Base-by-base conservation (phyloP, 495 filamentous ascomycete species). In the Astrothelium subdiscretum region DNA sequence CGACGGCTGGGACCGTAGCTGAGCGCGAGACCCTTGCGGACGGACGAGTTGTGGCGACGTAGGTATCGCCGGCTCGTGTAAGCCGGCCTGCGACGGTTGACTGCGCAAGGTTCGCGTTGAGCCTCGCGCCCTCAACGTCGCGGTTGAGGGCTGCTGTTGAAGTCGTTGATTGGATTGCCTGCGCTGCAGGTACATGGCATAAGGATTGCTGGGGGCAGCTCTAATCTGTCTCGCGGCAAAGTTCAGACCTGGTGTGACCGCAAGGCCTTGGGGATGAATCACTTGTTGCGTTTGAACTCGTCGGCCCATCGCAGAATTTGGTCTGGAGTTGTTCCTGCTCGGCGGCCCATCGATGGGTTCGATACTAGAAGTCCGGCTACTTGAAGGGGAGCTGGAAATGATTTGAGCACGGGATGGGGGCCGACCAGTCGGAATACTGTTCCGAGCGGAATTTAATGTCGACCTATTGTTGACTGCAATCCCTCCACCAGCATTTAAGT, bases 111-210 rank as follows among this genome's bases (percentile, higher is more conserved):
- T 42, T 26, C 58, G 15, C 15, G 61, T 63, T 11, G 70, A 72
- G 31, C 31, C 63, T 3, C 64, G 59, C 29, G 70, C 60, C 22
- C 70, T 62, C 15, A 72, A 52, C 6, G 70, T 72, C 11, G 68
- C 70, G 0, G 64, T 68, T 18, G 70, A 72, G 8, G 70, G 62
- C 63, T 72, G 70, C n/a, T 72, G 68, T 31, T 68, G 61, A 1
- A 72, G 60, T 13, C 57, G 62, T 4, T 62, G 62, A 20, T 63
- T 69, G 2, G 70, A 70, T 27, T 44, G 68, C n/a, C 70, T 66
- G 11, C 22, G 64, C 22, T 64, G 63, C 15, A 66, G 52, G 60
- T 63, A 69, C 31, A 67, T 43, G 10, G 61, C 64, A 63, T 65
- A 67, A 2, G 69, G 66, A 32, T 71, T 71, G 57, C 44, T 62